Base-by-base conservation (phyloP, 2,329 filamentous ascomycete genomes). In the Elsinoe necatrix region DNA sequence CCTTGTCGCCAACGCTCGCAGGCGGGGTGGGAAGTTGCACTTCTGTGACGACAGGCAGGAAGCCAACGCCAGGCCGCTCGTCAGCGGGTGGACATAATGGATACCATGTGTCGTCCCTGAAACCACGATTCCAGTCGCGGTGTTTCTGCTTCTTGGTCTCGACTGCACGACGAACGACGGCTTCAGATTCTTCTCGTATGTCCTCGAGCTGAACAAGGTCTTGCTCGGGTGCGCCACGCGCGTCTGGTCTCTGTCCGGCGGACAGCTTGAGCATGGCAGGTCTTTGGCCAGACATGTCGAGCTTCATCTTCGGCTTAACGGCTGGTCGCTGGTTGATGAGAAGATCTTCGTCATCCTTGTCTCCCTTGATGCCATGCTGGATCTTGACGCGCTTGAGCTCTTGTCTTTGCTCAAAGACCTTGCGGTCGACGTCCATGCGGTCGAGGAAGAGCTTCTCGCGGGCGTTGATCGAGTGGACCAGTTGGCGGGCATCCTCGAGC, bases 331-430 rank as follows among this genome's bases (percentile, higher is more conserved):
- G 88, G 74, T 95, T 95, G 75, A 95, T 85, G 66, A 78, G 73
- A 35, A 95, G 80, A 69, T 96, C 90, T 66, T 97, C 92, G 66
- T 95, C 88, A 63, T 83, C 85, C 74, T 93, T 95, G 66, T 95
- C 88, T 63, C 83, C 85, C 43, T 67, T 63, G 77, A 97, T 92
- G 64, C 86, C 84, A 62, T 96, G 81, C 66, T 87, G 87, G 67
- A 88, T 78, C 78, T 97, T 97, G 71, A 87, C 84, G 63, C 92
- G 84, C 77, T 95, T 95, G 63, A 97, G 80, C 67, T 83, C 82
- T 59, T 81, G 79, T 52, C 93, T 83, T 68, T 95, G 84, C 69
- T 95, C 82, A 69, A 95, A 97, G 57, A 97, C 80, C 57, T 81
- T 77, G 60, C 83, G 83, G 63, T 95, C 90, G 59, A 84, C 77